Conservation (phyloP, 306 rosid species). For the Dryas drummondii region DNA sequence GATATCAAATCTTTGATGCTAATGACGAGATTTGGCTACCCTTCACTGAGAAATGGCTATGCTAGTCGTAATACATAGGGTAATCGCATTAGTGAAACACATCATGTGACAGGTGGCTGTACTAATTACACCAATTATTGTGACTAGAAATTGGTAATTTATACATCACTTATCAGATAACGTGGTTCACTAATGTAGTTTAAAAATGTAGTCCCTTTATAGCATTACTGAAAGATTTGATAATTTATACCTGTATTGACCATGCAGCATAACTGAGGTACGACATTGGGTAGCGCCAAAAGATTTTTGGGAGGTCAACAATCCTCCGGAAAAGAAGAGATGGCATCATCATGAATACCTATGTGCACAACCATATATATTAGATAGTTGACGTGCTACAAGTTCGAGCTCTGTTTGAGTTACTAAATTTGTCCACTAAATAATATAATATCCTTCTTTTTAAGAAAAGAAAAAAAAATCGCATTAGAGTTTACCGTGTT, state of each 20-base stretch:
- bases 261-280: slow-evolving; percentile 48
- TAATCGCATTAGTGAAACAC: too few species aligned
- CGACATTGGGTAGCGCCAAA: slow-evolving; percentile 64
- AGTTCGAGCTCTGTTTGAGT: not conserved
- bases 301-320: slow-evolving; percentile 44
- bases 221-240: not conserved
- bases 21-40: too few species aligned
- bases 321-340: slow-evolving; percentile 37
- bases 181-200: not conserved
- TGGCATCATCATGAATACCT: slow-evolving; percentile 56
- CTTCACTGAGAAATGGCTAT: too few species aligned
- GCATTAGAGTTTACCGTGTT: too few species aligned
- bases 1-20: too few species aligned
- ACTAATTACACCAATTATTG: too few species aligned
- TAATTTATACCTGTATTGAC: slow-evolving; percentile 43
- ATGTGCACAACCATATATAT: not conserved
- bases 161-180: too few species aligned
- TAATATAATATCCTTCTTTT: too few species aligned
- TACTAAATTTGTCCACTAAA: not conserved
- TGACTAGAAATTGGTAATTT: too few species aligned
- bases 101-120: too few species aligned
- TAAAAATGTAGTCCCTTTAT: not conserved
- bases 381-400: not conserved
- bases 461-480: too few species aligned
- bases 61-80: too few species aligned